Evolutionary conservation across 148 eudicot genomes (phyloP).

Genomic region (Fagopyrum homotropicum): DNA sequence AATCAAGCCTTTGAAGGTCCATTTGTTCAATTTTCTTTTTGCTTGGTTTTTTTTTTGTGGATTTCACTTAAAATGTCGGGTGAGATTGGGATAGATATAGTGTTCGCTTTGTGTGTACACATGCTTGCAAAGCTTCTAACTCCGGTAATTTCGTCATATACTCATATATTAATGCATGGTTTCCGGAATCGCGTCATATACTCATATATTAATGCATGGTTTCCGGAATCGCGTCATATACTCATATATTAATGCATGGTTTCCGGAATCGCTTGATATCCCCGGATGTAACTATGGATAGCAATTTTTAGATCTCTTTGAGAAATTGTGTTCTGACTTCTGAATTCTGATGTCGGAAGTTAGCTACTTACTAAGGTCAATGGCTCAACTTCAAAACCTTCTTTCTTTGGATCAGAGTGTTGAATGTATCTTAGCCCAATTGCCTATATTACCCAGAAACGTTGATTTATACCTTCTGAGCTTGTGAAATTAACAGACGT

Average conservation of each 20-base stretch:
- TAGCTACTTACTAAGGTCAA: no score
- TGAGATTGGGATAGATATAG: background rate
- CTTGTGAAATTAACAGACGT: no score
- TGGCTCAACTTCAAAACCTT: no score
- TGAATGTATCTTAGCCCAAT: no score
- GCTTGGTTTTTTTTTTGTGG: background rate
- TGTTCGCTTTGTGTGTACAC: background rate
- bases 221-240: background rate
- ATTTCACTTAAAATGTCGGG: background rate
- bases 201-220: no score
- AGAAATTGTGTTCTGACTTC: background rate
- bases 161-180: background rate
- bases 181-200: background rate
- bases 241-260: background rate
- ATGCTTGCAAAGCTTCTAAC: background rate
- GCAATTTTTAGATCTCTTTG: background rate
- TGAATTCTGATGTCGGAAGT: no score
- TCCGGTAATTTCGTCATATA: background rate
- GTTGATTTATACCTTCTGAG: no score
- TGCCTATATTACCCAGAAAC: no score
- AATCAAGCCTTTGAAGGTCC: background rate
- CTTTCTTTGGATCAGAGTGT: no score
- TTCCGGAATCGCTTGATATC: background rate
- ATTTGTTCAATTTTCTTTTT: background rate
- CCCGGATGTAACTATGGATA: slow-evolving; percentile 8